These are phyloP conservation scores for Corynascus novoguineensis DNA, from an alignment of 495 filamentous ascomycete species.

Conservation along the genomic window DNA sequence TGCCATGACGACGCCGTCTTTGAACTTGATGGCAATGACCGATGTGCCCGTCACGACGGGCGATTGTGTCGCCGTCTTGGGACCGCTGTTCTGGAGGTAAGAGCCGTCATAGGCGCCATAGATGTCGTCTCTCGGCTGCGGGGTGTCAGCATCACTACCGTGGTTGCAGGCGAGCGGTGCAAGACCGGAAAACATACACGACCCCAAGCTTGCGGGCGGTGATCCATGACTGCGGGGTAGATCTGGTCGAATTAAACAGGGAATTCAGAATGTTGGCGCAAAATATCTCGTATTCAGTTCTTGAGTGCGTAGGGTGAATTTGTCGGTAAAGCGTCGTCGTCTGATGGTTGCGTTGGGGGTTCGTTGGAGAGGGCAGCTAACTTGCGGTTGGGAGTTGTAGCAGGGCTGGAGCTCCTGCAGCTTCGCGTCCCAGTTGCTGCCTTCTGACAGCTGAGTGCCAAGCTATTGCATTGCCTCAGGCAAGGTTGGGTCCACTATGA, in stretches of 20 bases:
- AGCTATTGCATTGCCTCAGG: conserved; percentile 7
- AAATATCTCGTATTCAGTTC: neutral
- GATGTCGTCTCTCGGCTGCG: conserved; percentile 86
- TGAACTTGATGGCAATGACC: conserved; percentile 89
- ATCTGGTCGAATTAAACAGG: neutral
- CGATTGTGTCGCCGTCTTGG: conserved; percentile 79
- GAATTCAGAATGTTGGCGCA: conserved; percentile 10
- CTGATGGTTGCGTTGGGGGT: neutral
- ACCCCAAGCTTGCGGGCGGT: conserved; percentile 93
- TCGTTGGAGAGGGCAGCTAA: conserved; percentile 19
- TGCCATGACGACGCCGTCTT: conserved; percentile 90
- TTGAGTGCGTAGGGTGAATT: neutral
- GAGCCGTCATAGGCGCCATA: conserved; percentile 89
- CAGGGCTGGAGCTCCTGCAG: conserved; percentile 30
- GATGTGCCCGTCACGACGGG: conserved; percentile 95
- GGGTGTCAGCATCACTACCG: conserved; percentile 8
- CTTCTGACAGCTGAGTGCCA: conserved; percentile 26
- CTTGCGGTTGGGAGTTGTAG: conserved; percentile 13
- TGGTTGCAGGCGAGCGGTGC: neutral
- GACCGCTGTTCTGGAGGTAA: conserved; percentile 62
- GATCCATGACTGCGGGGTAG: conserved; percentile 62
- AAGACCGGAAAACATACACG: conserved; percentile 55
- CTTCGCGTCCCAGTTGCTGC: conserved; percentile 40
- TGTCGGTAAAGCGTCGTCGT: neutral
- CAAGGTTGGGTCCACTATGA: neutral